Conservation (phyloP, 306 rosid genomes). For the Malus orientalis region DNA sequence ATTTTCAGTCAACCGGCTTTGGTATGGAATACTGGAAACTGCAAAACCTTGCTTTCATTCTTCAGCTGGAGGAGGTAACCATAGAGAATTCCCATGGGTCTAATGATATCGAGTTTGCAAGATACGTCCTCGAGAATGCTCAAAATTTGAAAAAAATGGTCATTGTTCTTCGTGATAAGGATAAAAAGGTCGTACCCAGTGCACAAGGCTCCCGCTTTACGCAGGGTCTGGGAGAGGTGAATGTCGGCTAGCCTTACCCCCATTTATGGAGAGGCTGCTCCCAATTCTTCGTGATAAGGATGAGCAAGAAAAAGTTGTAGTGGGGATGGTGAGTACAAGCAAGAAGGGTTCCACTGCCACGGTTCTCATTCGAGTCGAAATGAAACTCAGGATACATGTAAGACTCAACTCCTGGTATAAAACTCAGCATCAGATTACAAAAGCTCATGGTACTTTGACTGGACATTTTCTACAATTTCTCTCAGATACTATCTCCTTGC, state of each 20-base stretch:
- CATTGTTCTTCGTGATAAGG: too few relatives aligned
- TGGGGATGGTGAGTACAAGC: not conserved
- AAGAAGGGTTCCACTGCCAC: not conserved
- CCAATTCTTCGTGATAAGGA: not conserved
- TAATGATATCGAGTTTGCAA: not conserved
- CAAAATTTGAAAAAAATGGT: not conserved
- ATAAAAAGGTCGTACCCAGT: too few relatives aligned
- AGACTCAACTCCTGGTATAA: not conserved
- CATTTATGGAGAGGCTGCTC: too few relatives aligned
- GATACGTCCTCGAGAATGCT: not conserved
- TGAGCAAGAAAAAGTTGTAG: not conserved
- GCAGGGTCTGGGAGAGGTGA: too few relatives aligned
- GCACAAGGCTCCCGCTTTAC: too few relatives aligned
- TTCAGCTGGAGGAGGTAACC: not conserved
- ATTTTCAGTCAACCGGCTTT: not conserved
- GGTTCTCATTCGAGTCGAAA: not conserved
- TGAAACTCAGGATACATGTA: not conserved
- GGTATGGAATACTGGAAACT: not conserved
- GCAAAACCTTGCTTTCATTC: not conserved
- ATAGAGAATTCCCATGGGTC: not conserved
- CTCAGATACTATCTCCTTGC: not conserved
- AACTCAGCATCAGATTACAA: not conserved
- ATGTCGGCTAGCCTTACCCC: too few relatives aligned
- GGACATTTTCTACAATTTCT: not conserved
- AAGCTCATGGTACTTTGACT: not conserved